Conservation (phyloP, 2,329 filamentous ascomycete species). For the Diplodia corticola region DNA sequence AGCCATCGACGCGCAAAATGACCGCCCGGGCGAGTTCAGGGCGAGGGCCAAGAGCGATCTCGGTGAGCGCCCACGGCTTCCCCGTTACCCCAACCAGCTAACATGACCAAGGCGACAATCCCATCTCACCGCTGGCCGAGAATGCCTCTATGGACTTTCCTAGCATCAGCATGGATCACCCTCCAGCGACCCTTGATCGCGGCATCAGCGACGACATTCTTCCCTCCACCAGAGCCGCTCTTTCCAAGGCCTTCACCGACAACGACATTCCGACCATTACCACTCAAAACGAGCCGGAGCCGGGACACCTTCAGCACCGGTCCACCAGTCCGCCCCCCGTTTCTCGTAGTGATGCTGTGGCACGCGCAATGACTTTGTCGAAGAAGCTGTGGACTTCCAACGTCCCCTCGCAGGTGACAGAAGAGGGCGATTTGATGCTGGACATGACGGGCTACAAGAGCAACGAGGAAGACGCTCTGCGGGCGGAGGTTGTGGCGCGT, state of each 20-base stretch:
- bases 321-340: slow-evolving; percentile 78
- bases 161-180: slow-evolving; percentile 52
- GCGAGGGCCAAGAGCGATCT: slow-evolving; percentile 49
- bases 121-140: slow-evolving; percentile 28
- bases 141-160: slow-evolving; percentile 35
- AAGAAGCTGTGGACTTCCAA: slow-evolving; percentile 86
- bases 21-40: slow-evolving; percentile 29
- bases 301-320: slow-evolving; percentile 39
- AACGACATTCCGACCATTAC: slow-evolving; percentile 30
- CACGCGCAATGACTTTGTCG: slow-evolving; percentile 80
- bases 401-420: slow-evolving; percentile 89
- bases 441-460: slow-evolving; percentile 98
- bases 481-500: slow-evolving; percentile 88
- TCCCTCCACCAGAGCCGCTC: slow-evolving; percentile 43
- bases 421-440: slow-evolving; percentile 90
- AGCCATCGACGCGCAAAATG: slow-evolving; percentile 45
- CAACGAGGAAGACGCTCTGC: slow-evolving; percentile 79
- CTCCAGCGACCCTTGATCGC: not conserved
- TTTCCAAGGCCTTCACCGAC: slow-evolving; percentile 35
- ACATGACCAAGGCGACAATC: slow-evolving; percentile 17
- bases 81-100: slow-evolving; percentile 12
- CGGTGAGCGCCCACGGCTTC: slow-evolving; percentile 39
- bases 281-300: slow-evolving; percentile 36
- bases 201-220: slow-evolving; percentile 50
- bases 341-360: slow-evolving; percentile 71